These are phyloP conservation scores for Ascochyta koolunga DNA, from an alignment of 2,329 filamentous ascomycete genomes.

Conservation along the genomic window DNA sequence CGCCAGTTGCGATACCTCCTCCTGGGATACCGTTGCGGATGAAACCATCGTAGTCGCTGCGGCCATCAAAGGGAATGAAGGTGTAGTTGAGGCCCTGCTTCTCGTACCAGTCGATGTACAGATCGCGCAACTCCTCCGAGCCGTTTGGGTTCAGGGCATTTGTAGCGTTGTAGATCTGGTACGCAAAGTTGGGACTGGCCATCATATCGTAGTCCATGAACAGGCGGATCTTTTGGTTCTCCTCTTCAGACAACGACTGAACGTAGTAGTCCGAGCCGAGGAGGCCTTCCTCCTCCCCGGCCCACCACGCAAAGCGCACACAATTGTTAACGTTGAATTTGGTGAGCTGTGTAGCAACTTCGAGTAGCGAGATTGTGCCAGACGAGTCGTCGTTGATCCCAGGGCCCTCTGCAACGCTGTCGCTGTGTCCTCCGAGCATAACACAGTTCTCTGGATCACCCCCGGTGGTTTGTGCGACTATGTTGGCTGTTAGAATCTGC, in stretches of 20 bases:
- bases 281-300: constrained; percentile 50
- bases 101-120: constrained; percentile 49
- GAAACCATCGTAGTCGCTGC: constrained; percentile 51
- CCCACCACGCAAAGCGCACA: constrained; percentile 50
- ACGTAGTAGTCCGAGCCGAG: constrained; percentile 51
- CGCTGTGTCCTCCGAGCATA: constrained; percentile 50
- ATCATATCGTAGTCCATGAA: constrained; percentile 56
- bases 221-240: constrained; percentile 49
- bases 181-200: constrained; percentile 48
- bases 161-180: constrained; percentile 50
- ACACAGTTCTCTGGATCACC: constrained; percentile 50
- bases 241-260: constrained; percentile 37
- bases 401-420: constrained; percentile 49
- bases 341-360: constrained; percentile 48
- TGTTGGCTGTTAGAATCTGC: constrained; percentile 56
- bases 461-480: constrained; percentile 48
- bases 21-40: constrained; percentile 49
- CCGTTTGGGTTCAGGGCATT: constrained; percentile 46
- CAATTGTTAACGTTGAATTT: constrained; percentile 49
- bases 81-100: constrained; percentile 46
- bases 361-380: constrained; percentile 48
- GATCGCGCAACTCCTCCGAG: constrained; percentile 44
- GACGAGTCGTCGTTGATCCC: constrained; percentile 53
- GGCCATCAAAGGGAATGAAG: constrained; percentile 49
- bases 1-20: constrained; percentile 50